These are phyloP conservation scores for Pseudogymnoascus sp. DNA, from an alignment of 2,329 filamentous ascomycete species.

Conservation along the genomic window DNA sequence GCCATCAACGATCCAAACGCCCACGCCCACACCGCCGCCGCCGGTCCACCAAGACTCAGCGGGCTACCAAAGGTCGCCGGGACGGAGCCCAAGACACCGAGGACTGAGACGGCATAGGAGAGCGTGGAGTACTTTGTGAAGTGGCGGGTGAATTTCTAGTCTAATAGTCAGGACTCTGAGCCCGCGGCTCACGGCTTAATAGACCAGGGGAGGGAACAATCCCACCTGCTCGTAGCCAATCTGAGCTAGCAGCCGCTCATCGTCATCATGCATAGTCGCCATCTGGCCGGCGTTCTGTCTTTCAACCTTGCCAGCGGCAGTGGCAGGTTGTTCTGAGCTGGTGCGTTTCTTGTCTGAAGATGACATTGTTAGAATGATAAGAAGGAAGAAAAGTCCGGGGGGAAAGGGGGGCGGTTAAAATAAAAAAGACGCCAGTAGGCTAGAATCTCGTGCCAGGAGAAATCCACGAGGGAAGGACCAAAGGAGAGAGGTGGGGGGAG, in stretches of 20 bases:
- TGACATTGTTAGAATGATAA: not conserved
- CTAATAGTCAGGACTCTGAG: not conserved
- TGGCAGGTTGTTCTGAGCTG: not conserved
- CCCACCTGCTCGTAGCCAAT: conserved; percentile 57
- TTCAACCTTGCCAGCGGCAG: not conserved
- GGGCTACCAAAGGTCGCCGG: conserved; percentile 55
- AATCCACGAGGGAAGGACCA: not conserved
- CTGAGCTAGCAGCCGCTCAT: conserved; percentile 51
- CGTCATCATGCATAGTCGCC: conserved; percentile 48
- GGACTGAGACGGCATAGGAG: conserved; percentile 58
- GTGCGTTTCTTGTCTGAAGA: not conserved
- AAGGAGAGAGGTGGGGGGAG: not conserved
- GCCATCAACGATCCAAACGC: conserved; percentile 57
- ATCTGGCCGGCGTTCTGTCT: conserved; percentile 23
- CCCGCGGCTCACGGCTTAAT: no score
- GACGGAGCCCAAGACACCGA: conserved; percentile 58
- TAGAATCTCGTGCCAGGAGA: not conserved
- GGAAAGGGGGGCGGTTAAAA: not conserved
- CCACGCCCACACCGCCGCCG: conserved; percentile 60
- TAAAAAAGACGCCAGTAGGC: not conserved
- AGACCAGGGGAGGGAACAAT: not conserved
- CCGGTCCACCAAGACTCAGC: conserved; percentile 51
- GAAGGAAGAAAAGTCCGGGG: not conserved
- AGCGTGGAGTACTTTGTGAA: conserved; percentile 61
- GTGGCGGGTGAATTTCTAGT: conserved; percentile 51